phyloP scores from a whole-genome alignment of 108 stramenopile genomes.

The Tribonema minus region DNA sequence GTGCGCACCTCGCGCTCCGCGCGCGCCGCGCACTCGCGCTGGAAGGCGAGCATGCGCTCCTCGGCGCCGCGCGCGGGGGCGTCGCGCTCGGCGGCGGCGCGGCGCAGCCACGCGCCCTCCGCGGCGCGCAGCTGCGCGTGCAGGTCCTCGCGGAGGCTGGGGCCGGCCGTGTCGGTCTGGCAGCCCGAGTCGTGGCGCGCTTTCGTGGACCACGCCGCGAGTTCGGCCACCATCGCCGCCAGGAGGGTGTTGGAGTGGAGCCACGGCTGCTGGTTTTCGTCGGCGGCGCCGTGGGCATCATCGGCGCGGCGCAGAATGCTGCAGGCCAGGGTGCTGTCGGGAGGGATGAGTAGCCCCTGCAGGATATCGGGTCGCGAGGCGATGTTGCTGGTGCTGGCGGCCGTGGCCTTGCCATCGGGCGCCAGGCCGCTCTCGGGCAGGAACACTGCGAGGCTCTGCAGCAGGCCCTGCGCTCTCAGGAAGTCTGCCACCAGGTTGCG shows the following conservation, averaged over 20 bases:
- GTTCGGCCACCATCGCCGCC: conserved; percentile 6
- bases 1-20: conserved; percentile 1
- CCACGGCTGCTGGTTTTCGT: neutral
- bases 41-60: conserved; percentile 32
- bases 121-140: conserved; percentile 5
- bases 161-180: conserved; percentile 12
- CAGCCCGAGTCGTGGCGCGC: conserved; percentile 1
- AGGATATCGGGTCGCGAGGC: conserved; percentile 8
- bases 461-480: conserved; percentile 12
- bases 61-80: conserved; percentile 9
- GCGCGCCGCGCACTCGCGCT: conserved; percentile 16
- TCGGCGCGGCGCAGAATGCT: conserved; percentile 1
- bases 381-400: neutral
- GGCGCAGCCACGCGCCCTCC: conserved; percentile 19
- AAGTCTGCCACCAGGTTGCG: conserved; percentile 20
- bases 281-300: neutral
- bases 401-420: neutral
- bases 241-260: neutral
- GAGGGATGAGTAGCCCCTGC: conserved; percentile 1
- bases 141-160: conserved; percentile 14
- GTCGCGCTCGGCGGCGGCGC: conserved; percentile 13
- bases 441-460: conserved; percentile 17
- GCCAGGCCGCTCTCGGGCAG: conserved; percentile 22
- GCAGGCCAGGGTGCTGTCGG: neutral
- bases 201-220: neutral